Base-by-base conservation (phyloP, 2,329 filamentous ascomycete species). In the Elsinoe batatas region DNA sequence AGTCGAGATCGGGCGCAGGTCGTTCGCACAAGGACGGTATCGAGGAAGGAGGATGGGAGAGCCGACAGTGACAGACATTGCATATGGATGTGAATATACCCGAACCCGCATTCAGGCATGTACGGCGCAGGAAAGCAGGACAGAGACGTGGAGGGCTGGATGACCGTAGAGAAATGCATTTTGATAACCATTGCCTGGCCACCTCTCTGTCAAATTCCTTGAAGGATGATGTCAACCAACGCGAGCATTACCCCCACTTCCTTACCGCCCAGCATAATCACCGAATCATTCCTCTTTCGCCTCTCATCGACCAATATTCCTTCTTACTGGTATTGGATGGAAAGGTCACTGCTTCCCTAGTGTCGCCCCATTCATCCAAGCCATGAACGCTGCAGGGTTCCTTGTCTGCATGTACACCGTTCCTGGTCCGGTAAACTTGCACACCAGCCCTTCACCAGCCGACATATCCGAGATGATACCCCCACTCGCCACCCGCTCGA, bases 381-480 rank as follows among this genome's bases (percentile, higher is more conserved):
- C 65, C 1, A 74, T 74, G 65, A 85, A 84, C 0, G 77, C 76
- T 10, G 82, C 80, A 53, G 89, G 79, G 67, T 96, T 97, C 59
- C 93, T 81, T 1, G 93, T 97, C 72, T 98, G 93, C 64, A 97
- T 78, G 65, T 91, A 96, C 0, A 98, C 80, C 0, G 89, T 94
- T 0, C 93, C 93, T 0, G 93, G 93, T 40, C 79, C 91, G 0
- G 85, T 89, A 62, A 97, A 97, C 67, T 90, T 95, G 76, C 93
- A 98, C 3, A 95, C 91, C 35, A 97, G 74, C 0, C 93, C 93
- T 71, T 98, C 93, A 0, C 80, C 86, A 0, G 88, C 84, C 26
- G 84, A 82, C 18, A 95, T 70, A 8, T 85, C 84, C n/a, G 88
- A 91, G n/a, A 98, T 85, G 60, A 98, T 83, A 36, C 93, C 93